Conservation (phyloP, 345 rosid genomes). For the Euphorbia pulcherrima region DNA sequence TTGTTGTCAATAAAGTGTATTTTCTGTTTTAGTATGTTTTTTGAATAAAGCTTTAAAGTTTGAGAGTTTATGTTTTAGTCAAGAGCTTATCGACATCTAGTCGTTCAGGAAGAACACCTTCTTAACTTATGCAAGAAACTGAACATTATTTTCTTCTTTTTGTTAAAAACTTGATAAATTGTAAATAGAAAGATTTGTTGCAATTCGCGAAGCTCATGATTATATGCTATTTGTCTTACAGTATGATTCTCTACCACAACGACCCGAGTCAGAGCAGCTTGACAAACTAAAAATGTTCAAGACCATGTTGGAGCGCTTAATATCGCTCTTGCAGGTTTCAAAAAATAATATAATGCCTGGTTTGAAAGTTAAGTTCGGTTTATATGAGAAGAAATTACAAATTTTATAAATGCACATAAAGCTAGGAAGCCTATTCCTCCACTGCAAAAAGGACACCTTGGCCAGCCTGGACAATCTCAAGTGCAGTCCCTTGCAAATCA, state of each 20-base stretch:
- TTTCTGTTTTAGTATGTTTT: too few relatives aligned
- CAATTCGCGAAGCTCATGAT: slow-evolving; percentile 10
- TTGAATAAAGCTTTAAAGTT: too few relatives aligned
- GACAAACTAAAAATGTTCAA: slow-evolving; percentile 65
- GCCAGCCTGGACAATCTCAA: too few relatives aligned
- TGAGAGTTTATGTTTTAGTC: too few relatives aligned
- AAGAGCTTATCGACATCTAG: too few relatives aligned
- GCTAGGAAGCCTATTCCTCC: too few relatives aligned
- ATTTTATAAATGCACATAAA: slow-evolving; percentile 43
- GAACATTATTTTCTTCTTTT: not conserved
- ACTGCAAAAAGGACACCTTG: too few relatives aligned
- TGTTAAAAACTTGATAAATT: too few relatives aligned
- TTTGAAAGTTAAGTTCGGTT: slow-evolving; percentile 60
- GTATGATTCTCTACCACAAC: slow-evolving; percentile 68
- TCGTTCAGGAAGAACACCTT: not conserved
- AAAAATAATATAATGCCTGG: slow-evolving; percentile 35
- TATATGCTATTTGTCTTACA: slow-evolving; percentile 20
- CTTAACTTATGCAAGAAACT: not conserved
- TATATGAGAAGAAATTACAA: slow-evolving; percentile 67
- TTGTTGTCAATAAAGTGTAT: too few relatives aligned
- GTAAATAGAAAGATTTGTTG: not conserved
- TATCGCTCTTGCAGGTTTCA: too few relatives aligned
- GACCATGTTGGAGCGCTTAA: slow-evolving; percentile 63
- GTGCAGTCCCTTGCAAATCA: too few relatives aligned
- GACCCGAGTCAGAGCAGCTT: slow-evolving; percentile 62